Conservation (phyloP, 116 monocot species). For the Posidonia oceanica region DNA sequence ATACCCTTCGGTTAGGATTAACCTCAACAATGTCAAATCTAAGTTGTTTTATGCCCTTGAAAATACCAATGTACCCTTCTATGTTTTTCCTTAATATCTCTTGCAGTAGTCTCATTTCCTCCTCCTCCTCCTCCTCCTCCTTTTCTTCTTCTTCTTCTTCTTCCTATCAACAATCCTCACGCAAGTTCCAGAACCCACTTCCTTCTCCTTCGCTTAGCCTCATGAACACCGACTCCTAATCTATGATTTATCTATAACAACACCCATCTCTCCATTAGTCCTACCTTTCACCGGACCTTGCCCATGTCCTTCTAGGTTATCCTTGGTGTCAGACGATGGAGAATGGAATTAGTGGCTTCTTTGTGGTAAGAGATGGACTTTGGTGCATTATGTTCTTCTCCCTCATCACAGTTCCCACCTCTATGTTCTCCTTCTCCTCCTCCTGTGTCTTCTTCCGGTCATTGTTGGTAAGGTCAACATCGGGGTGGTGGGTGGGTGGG, state of each 20-base stretch:
- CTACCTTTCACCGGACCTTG: constrained; percentile 7
- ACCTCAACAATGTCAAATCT: no score
- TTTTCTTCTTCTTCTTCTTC: constrained; percentile 9
- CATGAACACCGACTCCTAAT: constrained; percentile 60
- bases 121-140: no score
- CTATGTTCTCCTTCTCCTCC: no score
- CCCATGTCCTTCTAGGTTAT: constrained; percentile 23
- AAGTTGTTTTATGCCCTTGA: no score
- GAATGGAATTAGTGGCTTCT: constrained; percentile 11
- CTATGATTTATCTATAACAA: constrained; percentile 4
- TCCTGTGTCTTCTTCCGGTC: constrained; percentile 7
- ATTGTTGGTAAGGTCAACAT: constrained; percentile 27
- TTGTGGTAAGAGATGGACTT: not conserved
- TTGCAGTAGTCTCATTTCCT: no score
- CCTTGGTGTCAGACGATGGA: constrained; percentile 25
- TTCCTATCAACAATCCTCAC: constrained; percentile 58
- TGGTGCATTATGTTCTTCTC: constrained; percentile 23
- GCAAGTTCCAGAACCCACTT: constrained; percentile 53
- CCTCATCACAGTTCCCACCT: constrained; percentile 9
- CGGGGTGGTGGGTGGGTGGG: constrained; percentile 32
- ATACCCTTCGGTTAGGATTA: no score
- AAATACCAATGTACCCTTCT: no score
- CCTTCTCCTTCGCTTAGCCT: constrained; percentile 66
- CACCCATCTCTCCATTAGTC: not conserved
- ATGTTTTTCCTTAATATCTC: no score